Base-by-base conservation (phyloP, 352 stramenopile genomes). In the Globisporangium camurandrum region DNA sequence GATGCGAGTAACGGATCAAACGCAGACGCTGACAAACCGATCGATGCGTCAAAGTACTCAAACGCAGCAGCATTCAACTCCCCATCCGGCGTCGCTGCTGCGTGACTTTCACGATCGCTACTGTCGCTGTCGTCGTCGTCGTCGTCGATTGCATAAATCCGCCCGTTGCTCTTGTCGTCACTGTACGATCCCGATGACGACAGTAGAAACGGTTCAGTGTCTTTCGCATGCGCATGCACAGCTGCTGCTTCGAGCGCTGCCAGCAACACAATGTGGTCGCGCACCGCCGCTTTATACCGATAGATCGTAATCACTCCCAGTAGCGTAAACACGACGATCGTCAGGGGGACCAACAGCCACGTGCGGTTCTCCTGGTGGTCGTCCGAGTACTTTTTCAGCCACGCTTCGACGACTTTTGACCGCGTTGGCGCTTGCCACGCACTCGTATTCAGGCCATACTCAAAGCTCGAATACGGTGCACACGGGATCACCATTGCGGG, bases 401-500 rank as follows among this genome's bases (percentile, higher is more conserved):
- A 88, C 1, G 69, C 62, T 1, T 52, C 41, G 16, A 74, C 59
- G 19, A 88, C 59, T 7, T 58, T 41, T 0, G 72, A 71, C 3
- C 59, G 52, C 31, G 54, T 54, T 0, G 72, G 75, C 2, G 42
- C 33, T 42, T 61, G 75, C 56, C 76, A 88, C 9, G 62, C 62
- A 12, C 59, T 57, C 31, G 75, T 62, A 8, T 70, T 62, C 9
- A 62, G 36, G 14, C 9, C 30, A 8, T 8, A 16, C 14, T 8
- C 30, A 34, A 34, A 34, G 19, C 23, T 40, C 37, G 59, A 59
- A 37, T 73, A 75, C n/a, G 74, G 50, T 33, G 61, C 69, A 34
- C 76, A 86, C 9, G 76, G 76, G 49, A 86, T 86, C 26, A 86
- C 53, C 61, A 77, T 79, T 1, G 71, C 65, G 3, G 74, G 67